Conservation (phyloP, 139 green algal species). For the Auxenochlorella protothecoides region DNA sequence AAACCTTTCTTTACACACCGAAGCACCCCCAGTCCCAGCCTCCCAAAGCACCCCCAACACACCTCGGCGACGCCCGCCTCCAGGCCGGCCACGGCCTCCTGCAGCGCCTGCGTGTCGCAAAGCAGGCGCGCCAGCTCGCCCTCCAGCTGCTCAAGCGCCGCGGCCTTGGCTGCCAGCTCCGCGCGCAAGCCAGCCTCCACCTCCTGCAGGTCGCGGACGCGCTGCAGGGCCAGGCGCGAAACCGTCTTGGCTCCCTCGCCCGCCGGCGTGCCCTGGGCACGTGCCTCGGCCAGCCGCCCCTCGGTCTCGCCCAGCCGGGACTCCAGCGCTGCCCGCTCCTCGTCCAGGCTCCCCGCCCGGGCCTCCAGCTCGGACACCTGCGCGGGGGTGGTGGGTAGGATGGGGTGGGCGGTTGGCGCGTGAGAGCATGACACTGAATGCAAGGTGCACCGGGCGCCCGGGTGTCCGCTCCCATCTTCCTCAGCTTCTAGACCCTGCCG, state of each 20-base stretch:
- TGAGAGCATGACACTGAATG: no score
- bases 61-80: neutral
- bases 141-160: slow-evolving; percentile 5
- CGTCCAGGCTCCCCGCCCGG: neutral
- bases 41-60: no score
- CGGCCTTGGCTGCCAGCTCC: slow-evolving; percentile 1
- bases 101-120: neutral
- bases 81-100: neutral
- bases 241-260: slow-evolving; percentile 14
- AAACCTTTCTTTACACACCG: no score
- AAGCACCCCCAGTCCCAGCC: no score
- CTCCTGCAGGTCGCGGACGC: slow-evolving; percentile 12
- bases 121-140: slow-evolving; percentile 6
- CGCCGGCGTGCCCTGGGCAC: neutral
- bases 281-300: neutral
- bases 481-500: no score
- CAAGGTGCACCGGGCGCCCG: no score
- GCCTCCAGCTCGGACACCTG: neutral
- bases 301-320: neutral
- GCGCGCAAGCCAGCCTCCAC: neutral
- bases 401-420: no score
- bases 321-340: neutral
- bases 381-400: no score
- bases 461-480: no score
- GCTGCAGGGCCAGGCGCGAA: slow-evolving; percentile 7